Percentiles rank a stretch among this genome's conserved stretches.
These are phyloP conservation scores for Serendipita sp. DNA, from an alignment of 768 basidiomycete genomes.

Conservation along the genomic window DNA sequence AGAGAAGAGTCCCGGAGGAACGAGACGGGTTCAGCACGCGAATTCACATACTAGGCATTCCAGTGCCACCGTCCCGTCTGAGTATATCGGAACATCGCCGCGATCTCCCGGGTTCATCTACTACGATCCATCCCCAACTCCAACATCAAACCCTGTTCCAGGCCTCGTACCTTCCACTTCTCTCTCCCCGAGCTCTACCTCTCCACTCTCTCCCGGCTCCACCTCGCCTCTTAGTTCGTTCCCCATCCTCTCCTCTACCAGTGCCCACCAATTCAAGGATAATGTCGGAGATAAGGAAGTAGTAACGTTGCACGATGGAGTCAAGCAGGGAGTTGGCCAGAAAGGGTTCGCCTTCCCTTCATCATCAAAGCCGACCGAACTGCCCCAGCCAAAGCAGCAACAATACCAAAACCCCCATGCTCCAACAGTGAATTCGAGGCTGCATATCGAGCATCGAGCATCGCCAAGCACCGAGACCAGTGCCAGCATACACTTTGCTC, in stretches of 20 bases:
- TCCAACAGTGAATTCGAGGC: not conserved
- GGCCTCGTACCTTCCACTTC: not conserved
- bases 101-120: conserved; percentile 4
- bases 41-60: not conserved
- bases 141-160: not conserved
- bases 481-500: not conserved
- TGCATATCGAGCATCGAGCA: not conserved
- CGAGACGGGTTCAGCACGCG: not conserved
- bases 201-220: not conserved
- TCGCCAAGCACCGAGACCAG: not conserved
- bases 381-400: not conserved
- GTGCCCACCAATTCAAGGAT: not conserved
- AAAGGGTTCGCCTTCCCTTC: not conserved
- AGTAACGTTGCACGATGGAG: not conserved
- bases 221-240: not conserved
- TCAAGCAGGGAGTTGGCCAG: not conserved
- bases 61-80: not conserved
- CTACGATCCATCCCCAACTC: not conserved
- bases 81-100: conserved; percentile 1
- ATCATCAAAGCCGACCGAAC: not conserved
- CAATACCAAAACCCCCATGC: not conserved
- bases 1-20: not conserved
- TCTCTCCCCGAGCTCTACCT: not conserved
- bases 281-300: not conserved
- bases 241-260: not conserved